Conservation (phyloP, 2,329 filamentous ascomycete genomes). For the Verruconis gallopava region DNA sequence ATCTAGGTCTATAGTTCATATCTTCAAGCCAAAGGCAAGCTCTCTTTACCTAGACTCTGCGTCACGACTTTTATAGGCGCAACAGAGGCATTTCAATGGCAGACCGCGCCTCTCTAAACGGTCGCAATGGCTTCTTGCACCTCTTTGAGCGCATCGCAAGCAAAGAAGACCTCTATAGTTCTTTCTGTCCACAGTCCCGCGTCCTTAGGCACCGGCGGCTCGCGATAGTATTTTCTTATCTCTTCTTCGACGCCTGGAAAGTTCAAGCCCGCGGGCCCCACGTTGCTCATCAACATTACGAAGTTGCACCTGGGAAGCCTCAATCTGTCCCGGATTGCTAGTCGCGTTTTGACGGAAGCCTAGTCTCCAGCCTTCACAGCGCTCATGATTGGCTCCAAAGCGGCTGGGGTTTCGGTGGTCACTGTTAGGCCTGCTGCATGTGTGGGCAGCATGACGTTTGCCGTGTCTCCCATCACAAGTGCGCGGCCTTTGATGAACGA, state of each 20-base stretch:
- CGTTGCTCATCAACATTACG: slow-evolving; percentile 4
- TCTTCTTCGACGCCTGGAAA: background rate
- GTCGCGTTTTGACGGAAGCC: background rate
- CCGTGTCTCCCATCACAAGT: slow-evolving; percentile 3
- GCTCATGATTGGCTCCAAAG: background rate
- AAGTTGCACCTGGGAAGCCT: background rate
- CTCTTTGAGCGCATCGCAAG: background rate
- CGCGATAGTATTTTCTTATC: slow-evolving; percentile 2
- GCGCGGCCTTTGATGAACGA: background rate
- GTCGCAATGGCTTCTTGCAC: background rate
- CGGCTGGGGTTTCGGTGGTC: slow-evolving; percentile 1
- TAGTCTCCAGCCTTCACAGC: background rate
- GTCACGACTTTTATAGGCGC: no score
- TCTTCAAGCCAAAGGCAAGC: no score
- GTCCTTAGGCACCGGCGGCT: background rate
- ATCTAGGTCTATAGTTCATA: no score
- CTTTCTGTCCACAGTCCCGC: background rate
- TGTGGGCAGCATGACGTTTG: slow-evolving; percentile 5
- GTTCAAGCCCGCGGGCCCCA: background rate
- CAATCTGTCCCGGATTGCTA: background rate
- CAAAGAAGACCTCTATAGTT: background rate
- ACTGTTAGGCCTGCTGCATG: slow-evolving; percentile 2
- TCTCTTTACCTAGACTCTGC: no score
- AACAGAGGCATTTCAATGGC: no score
- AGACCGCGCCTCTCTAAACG: no score